Conservation (phyloP, 441 rosid genomes). For the Macaranga tanarius region DNA sequence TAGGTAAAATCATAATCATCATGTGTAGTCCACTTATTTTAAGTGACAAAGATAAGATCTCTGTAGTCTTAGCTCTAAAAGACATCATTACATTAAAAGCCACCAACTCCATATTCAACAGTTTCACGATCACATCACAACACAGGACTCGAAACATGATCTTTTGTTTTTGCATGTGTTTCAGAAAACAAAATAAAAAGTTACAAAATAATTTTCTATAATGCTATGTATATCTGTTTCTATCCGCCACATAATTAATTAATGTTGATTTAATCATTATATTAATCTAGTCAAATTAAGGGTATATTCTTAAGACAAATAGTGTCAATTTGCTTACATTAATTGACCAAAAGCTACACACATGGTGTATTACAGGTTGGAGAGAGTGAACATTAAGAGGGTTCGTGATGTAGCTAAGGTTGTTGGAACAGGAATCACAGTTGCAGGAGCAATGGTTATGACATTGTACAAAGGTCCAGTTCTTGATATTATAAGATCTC, state of each 20-base stretch:
- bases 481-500: constrained; percentile 46
- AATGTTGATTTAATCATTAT: not conserved
- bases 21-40: not conserved
- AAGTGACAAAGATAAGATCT: not conserved
- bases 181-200: too few species aligned
- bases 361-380: constrained; percentile 45
- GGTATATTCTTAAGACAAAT: too few species aligned
- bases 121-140: not conserved
- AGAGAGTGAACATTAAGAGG: constrained; percentile 61
- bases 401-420: constrained; percentile 69
- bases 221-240: too few species aligned
- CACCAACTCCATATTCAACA: not conserved
- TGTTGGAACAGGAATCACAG: constrained; percentile 72
- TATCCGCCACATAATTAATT: not conserved
- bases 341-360: too few species aligned
- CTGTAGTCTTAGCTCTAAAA: not conserved
- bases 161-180: too few species aligned
- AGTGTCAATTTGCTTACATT: too few species aligned
- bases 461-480: constrained; percentile 89
- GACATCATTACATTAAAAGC: not conserved
- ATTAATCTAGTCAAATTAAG: not conserved
- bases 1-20: constrained; percentile 39
- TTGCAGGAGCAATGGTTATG: constrained; percentile 89
- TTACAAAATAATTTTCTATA: too few species aligned
- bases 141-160: too few species aligned